Conservation (phyloP, 2,329 filamentous ascomycete genomes). For the Byssothecium circinans region DNA sequence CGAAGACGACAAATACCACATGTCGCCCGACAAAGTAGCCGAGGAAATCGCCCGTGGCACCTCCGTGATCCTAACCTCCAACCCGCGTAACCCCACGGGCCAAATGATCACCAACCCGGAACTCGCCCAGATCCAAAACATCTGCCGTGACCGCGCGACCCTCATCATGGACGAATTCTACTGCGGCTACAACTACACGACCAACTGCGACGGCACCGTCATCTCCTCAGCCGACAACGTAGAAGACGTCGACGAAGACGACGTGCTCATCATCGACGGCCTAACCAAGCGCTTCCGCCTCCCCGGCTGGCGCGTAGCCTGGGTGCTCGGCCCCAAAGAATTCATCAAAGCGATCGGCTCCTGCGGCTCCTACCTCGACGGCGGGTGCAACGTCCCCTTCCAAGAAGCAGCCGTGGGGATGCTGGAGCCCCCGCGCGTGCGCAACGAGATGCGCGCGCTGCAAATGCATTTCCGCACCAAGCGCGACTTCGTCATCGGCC, state of each 20-base stretch:
- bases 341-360: slow-evolving; percentile 92
- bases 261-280: slow-evolving; percentile 92
- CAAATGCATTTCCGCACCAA: slow-evolving; percentile 90
- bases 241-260: slow-evolving; percentile 74
- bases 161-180: slow-evolving; percentile 98
- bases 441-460: slow-evolving; percentile 83
- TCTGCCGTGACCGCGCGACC: slow-evolving; percentile 86
- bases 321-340: slow-evolving; percentile 94
- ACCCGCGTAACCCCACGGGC: slow-evolving; percentile 92
- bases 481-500: slow-evolving; percentile 83
- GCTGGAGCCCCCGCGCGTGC: slow-evolving; percentile 83
- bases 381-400: slow-evolving; percentile 92
- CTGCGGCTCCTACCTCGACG: slow-evolving; percentile 91
- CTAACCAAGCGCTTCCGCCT: slow-evolving; percentile 96
- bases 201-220: slow-evolving; percentile 84
- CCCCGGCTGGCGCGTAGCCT: slow-evolving; percentile 94
- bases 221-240: slow-evolving; percentile 90
- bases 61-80: slow-evolving; percentile 85
- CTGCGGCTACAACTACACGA: slow-evolving; percentile 86
- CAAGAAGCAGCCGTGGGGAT: slow-evolving; percentile 91
- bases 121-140: slow-evolving; percentile 86
- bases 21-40: slow-evolving; percentile 89
- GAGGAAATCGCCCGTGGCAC: slow-evolving; percentile 83
- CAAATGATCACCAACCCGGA: slow-evolving; percentile 83
- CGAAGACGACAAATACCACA: slow-evolving; percentile 86